Base-by-base conservation (phyloP, 352 stramenopile genomes). In the Phytopythium kandeliae region DNA sequence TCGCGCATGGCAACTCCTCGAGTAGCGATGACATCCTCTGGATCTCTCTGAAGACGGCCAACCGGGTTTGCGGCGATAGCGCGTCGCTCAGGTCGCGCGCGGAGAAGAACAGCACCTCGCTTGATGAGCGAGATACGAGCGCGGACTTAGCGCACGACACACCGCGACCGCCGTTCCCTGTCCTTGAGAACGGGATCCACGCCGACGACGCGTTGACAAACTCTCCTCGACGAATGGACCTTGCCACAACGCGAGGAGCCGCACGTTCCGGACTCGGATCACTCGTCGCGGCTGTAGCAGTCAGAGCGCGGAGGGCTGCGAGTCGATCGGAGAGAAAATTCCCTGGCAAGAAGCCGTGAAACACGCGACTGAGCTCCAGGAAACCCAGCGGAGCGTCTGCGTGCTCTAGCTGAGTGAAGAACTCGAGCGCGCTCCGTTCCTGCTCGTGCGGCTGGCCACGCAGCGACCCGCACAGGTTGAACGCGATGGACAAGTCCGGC, bases 341-440 rank as follows among this genome's bases (percentile, higher is more conserved):
- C 11, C 64, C 57, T 0, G 73, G 50, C 0, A 87, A 59, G 50
- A 85, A 85, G 0, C 76, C 76, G 25, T 87, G 76, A n/a, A 72
- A 74, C 4, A 58, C 47, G 12, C 58, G 63, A 31, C 74, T 87
- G 19, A 80, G 48, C 12, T 63, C 58, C 33, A 69, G 25, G 40
- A 85, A 87, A 4, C 60, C 54, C 2, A 85, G 59, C n/a, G 73
- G 64, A 45, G 84, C 69, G 13, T 63, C 71, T 4, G 53, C 54
- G 44, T 53, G 59, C 49, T 87, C 76, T 5, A 87, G 58, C 53
- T 87, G 73, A 15, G 58, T 65, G 58, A 82, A 87, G 50, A 87
- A 87, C 34, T 68, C 60, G 15, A 54, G 56, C 2, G 66, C 60
- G 3, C 54, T 68, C 54, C 59, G 38, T 11, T 70, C 55, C 22